These are phyloP conservation scores for Lizanozyma gosingica DNA, from an alignment of 1,139 yeast genomes.

Conservation along the genomic window DNA sequence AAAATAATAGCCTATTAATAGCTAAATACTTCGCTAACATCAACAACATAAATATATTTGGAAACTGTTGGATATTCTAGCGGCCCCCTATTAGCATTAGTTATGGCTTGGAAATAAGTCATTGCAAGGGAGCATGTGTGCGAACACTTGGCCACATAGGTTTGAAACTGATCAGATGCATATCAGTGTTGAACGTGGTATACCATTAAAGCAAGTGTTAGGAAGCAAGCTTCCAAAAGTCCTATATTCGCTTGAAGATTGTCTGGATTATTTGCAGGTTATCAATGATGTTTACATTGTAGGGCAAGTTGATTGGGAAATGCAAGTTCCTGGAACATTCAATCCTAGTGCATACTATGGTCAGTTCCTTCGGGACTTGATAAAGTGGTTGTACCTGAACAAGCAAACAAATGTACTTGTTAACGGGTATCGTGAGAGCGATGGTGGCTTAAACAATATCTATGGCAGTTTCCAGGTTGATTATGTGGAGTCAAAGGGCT, in stretches of 20 bases:
- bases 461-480: slow-evolving; percentile 18
- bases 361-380: not conserved
- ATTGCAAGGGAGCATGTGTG: too few relatives aligned
- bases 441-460: slow-evolving; percentile 7
- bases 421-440: slow-evolving; percentile 17
- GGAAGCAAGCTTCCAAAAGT: not conserved
- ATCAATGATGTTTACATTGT: not conserved
- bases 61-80: too few relatives aligned
- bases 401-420: slow-evolving; percentile 16
- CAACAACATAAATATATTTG: too few relatives aligned
- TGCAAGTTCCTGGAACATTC: not conserved
- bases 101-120: too few relatives aligned
- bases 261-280: not conserved
- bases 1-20: too few relatives aligned
- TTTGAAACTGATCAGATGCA: too few relatives aligned
- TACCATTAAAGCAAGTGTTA: not conserved
- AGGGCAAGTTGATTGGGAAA: not conserved
- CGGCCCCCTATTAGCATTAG: too few relatives aligned
- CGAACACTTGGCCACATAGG: too few relatives aligned
- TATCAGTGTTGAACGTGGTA: not conserved
- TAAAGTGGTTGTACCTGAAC: slow-evolving; percentile 2
- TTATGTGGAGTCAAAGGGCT: slow-evolving; percentile 1
- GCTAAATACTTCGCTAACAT: too few relatives aligned
- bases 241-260: not conserved
- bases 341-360: not conserved